phyloP scores from a whole-genome alignment of 163 green algal species.

The Scenedesmus sp. region DNA sequence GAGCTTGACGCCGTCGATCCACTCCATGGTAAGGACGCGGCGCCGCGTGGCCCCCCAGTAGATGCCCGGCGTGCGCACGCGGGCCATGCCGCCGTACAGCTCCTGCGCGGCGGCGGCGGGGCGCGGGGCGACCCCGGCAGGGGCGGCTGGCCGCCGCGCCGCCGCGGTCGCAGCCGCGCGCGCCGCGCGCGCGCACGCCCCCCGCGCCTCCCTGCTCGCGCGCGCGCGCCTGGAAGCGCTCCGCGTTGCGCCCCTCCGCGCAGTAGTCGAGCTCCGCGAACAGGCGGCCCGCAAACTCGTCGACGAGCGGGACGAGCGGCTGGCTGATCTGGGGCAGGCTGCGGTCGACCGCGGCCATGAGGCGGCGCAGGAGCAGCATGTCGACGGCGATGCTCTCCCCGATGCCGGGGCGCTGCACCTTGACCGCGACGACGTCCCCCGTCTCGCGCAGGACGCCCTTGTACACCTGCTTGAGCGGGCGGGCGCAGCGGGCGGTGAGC shows the following conservation, averaged over 20 bases:
- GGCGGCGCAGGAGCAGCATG: slow-evolving; percentile 92
- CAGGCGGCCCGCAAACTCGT: slow-evolving; percentile 92
- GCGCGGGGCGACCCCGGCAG: background rate
- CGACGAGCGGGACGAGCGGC: slow-evolving; percentile 85
- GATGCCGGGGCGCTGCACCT: slow-evolving; percentile 97
- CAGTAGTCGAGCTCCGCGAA: slow-evolving; percentile 97
- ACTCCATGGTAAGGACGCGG: slow-evolving; percentile 92
- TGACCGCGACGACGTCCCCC: slow-evolving; percentile 92
- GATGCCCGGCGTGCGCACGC: slow-evolving; percentile 86
- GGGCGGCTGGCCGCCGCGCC: too few relatives aligned
- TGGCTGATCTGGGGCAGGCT: slow-evolving; percentile 67
- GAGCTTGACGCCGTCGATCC: slow-evolving; percentile 96
- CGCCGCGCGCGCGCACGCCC: background rate
- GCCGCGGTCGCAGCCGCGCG: background rate
- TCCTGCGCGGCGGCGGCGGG: too few relatives aligned
- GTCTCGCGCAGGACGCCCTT: slow-evolving; percentile 73
- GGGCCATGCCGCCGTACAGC: slow-evolving; percentile 82
- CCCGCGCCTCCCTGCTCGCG: background rate
- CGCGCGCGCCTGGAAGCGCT: slow-evolving; percentile 73
- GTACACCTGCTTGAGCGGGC: slow-evolving; percentile 95
- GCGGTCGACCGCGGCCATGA: slow-evolving; percentile 79
- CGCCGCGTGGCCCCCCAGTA: slow-evolving; percentile 81
- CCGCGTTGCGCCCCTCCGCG: slow-evolving; percentile 83
- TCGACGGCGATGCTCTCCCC: slow-evolving; percentile 93
- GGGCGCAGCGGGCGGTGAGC: too few relatives aligned